phyloP scores from a whole-genome alignment of 2,329 filamentous ascomycete genomes.

The Xylaria sp. region DNA sequence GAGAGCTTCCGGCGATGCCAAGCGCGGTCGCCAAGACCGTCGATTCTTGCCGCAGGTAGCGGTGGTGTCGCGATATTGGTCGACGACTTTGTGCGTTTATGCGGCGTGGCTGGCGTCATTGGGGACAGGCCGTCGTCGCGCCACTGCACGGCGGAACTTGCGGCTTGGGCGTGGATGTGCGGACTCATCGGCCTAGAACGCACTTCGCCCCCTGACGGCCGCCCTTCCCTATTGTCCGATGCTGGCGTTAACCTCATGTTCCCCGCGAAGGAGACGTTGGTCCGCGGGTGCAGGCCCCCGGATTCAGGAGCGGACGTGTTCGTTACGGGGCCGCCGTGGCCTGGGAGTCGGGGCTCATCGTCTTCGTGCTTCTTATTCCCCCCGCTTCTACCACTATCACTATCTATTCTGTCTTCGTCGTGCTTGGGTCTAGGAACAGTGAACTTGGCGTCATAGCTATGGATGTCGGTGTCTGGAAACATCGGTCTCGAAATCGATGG shows the following conservation, averaged over 20 bases:
- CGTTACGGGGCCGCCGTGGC: slow-evolving; percentile 37
- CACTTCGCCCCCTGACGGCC: slow-evolving; percentile 37
- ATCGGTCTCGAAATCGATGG: slow-evolving; percentile 13
- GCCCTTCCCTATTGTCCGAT: slow-evolving; percentile 33
- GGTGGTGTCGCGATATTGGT: slow-evolving; percentile 10
- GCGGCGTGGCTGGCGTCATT: slow-evolving; percentile 1
- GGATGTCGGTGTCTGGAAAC: slow-evolving; percentile 14
- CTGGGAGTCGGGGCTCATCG: slow-evolving; percentile 28
- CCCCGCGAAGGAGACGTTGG: not conserved
- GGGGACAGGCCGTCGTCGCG: slow-evolving; percentile 1
- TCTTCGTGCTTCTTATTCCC: slow-evolving; percentile 9
- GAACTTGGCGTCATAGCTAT: not conserved
- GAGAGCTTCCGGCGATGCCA: slow-evolving; percentile 48
- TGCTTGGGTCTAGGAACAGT: not conserved
- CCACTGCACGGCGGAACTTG: slow-evolving; percentile 32
- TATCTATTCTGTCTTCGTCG: not conserved
- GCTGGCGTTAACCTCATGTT: not conserved
- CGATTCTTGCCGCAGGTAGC: slow-evolving; percentile 35
- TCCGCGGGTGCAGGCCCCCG: slow-evolving; percentile 38
- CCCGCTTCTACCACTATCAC: not conserved
- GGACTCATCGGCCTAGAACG: slow-evolving; percentile 31
- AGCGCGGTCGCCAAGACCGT: slow-evolving; percentile 45
- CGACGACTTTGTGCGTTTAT: slow-evolving; percentile 17
- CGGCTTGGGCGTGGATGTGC: not conserved
- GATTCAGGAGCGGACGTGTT: slow-evolving; percentile 46